phyloP scores from a whole-genome alignment of 108 stramenopile genomes.

The Conticribra weissflogii region DNA sequence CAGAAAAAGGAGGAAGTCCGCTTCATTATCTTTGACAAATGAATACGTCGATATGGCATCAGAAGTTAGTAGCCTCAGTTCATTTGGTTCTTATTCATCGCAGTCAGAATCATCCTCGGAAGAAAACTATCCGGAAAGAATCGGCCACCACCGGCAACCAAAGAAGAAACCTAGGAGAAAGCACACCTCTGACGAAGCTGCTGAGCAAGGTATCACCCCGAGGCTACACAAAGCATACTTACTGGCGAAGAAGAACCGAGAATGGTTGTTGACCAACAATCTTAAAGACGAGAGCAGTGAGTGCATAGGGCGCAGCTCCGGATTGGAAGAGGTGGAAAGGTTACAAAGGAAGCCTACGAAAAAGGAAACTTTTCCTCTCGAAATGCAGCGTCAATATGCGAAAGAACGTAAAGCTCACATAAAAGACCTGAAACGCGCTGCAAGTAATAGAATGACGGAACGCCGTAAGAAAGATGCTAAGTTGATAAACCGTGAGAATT shows the following conservation, averaged over 20 bases:
- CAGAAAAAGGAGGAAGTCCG: no score
- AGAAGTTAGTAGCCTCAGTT: background rate
- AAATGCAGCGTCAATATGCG: constrained; percentile 3
- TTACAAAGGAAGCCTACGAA: background rate
- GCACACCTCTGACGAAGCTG: background rate
- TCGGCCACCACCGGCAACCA: background rate
- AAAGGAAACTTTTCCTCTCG: background rate
- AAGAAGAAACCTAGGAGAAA: background rate
- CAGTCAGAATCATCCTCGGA: background rate
- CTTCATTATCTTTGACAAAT: no score
- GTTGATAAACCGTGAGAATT: background rate
- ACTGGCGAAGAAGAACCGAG: constrained; percentile 2
- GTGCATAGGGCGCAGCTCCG: background rate
- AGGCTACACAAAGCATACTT: background rate
- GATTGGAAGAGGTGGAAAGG: background rate
- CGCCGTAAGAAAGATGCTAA: background rate
- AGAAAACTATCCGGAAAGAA: background rate
- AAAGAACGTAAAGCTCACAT: background rate
- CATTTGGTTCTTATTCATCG: background rate
- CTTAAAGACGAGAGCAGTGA: background rate
- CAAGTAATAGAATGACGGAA: background rate
- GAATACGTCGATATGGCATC: no score
- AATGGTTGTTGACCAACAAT: constrained; percentile 1
- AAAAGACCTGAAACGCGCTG: background rate
- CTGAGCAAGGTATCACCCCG: background rate